Evolutionary conservation across 495 filamentous ascomycete species (phyloP).

Genomic region (Talaromyces stipitatus): DNA sequence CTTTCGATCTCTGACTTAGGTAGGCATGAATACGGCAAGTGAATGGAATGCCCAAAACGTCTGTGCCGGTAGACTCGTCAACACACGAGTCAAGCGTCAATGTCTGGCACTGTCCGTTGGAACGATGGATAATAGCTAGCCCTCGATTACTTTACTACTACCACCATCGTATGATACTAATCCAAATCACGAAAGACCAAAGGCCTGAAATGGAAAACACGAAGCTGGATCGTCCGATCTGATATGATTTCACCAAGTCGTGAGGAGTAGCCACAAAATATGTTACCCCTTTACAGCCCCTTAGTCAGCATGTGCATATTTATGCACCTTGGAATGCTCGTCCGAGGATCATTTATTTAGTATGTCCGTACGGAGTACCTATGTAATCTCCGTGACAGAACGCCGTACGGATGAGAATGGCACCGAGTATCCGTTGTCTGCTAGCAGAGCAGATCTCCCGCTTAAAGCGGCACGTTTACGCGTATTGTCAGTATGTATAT

Average conservation of each 20-base stretch:
- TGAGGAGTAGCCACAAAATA: neutral
- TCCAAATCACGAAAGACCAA: too few relatives aligned
- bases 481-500: neutral
- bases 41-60: too few relatives aligned
- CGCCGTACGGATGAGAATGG: neutral
- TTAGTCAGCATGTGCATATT: neutral
- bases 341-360: neutral
- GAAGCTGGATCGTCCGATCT: neutral
- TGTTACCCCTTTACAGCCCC: neutral
- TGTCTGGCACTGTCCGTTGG: too few relatives aligned
- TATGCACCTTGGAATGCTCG: neutral
- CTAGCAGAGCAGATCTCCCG: conserved; percentile 2
- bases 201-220: neutral
- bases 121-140: too few relatives aligned
- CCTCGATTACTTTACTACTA: too few relatives aligned
- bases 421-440: neutral
- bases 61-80: too few relatives aligned
- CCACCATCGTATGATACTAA: too few relatives aligned
- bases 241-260: too few relatives aligned
- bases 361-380: neutral
- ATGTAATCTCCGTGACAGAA: neutral
- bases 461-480: conserved; percentile 4
- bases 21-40: too few relatives aligned
- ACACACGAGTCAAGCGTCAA: too few relatives aligned
- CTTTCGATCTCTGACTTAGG: too few relatives aligned